Conservation (phyloP, 305 asterid species). For the Fraxinus ornus region DNA sequence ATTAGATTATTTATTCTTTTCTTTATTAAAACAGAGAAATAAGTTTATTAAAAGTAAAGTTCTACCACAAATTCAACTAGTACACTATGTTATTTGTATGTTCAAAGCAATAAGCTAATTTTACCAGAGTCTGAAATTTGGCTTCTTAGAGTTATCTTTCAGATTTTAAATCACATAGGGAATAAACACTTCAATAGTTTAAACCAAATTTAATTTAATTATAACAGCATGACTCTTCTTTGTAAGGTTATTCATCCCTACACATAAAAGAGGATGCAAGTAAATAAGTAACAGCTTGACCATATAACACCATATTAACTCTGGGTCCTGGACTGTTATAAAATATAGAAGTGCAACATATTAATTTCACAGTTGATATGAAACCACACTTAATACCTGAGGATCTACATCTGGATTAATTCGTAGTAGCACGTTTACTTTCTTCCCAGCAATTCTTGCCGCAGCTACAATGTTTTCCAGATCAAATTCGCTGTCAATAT, state of each 20-base stretch:
- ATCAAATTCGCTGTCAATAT: slow-evolving; percentile 91
- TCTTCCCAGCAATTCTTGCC: slow-evolving; percentile 74
- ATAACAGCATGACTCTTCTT: not conserved
- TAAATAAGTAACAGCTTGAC: not conserved
- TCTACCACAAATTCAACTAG: not conserved
- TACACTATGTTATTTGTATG: not conserved
- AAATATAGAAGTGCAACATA: not conserved
- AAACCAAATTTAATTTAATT: not conserved
- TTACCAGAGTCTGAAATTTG: not conserved
- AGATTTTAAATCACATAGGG: not conserved
- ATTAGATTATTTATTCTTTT: not conserved
- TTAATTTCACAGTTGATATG: not conserved
- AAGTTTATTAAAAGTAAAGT: not conserved
- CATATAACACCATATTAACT: not conserved
- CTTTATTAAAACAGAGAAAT: not conserved
- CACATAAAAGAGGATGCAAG: not conserved
- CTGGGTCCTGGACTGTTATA: not conserved
- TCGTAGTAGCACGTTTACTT: slow-evolving; percentile 78
- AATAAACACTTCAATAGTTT: not conserved
- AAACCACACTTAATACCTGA: slow-evolving; percentile 53
- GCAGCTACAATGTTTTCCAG: slow-evolving; percentile 83
- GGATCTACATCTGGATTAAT: slow-evolving; percentile 98
- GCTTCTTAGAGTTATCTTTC: not conserved
- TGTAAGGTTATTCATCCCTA: not conserved
- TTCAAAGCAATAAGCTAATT: not conserved